Base-by-base conservation (phyloP, 148 eudicot species). In the Heliosperma pusillum region DNA sequence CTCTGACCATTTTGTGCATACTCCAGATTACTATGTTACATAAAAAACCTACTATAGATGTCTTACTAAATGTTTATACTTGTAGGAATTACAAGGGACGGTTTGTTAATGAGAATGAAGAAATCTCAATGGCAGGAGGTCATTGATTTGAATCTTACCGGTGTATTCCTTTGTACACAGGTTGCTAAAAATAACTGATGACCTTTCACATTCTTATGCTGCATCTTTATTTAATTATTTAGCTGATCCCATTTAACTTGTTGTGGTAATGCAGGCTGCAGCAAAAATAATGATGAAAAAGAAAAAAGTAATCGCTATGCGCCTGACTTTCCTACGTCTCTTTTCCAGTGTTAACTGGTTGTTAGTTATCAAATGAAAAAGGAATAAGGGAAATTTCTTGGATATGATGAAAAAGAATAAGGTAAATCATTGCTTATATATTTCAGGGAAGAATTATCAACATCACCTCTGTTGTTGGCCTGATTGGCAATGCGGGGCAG, bases 61-160 rank as follows among this genome's bases (percentile, higher is more conserved):
- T 56, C 27, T 57, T 50, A 42, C 13, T 16, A 21, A n/a, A 65
- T 71, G 27, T 56, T 56, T 65, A n/a, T 58, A 61, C 65, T 79
- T 79, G 78, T 83, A 95, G 98, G 98, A 78, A 95, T 95, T 80
- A 92, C 97, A 2, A 84, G 92, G 84, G 98, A 95, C 79, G 92
- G 90, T 50, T 80, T 95, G 82, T 80, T 95, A 75, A 92, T 90
- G 98, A 90, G 96, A 80, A 92, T 95, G 30, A 29, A 29, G 2
- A 33, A 33, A 33, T 33, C 36, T 33, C 36, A 33, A 33, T 33
- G 36, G 36, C 36, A 33, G 36, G 36, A 33, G 36, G 36, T 33
- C 36, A 33, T 33, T 33, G 36, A 33, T 33, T 6, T 33, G 36
- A 33, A 33, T 33, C 36, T 33, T 33, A 2, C 36, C 36, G 2